Conservation (phyloP, 805 yeast species). For the Candida broadrunensis region DNA sequence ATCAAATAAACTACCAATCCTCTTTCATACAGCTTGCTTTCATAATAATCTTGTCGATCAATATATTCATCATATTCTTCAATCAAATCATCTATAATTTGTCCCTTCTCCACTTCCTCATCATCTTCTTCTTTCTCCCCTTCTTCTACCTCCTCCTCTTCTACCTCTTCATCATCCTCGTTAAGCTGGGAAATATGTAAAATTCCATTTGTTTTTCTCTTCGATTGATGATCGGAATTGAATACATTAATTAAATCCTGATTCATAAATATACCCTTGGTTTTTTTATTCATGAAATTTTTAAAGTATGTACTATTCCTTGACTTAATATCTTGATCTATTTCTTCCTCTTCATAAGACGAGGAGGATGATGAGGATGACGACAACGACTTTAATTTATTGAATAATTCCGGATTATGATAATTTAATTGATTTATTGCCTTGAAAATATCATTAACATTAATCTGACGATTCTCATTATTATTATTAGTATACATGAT, state of each 20-base stretch:
- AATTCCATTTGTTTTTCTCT: no score
- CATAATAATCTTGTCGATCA: conserved; percentile 3
- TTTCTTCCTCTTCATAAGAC: no score
- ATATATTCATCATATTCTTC: conserved; percentile 2
- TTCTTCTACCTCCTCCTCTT: background rate
- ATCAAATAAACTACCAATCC: conserved; percentile 6
- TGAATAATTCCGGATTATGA: no score
- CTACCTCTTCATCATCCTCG: background rate
- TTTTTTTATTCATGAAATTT: no score
- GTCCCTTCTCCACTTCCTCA: background rate
- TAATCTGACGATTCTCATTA: conserved; percentile 1
- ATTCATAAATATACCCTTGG: no score
- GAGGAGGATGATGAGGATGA: no score
- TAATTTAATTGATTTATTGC: background rate
- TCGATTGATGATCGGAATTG: no score
- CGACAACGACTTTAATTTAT: no score
- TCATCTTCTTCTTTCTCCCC: background rate
- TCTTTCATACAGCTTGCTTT: conserved; percentile 7
- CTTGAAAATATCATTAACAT: background rate
- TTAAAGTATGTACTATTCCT: no score
- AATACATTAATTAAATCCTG: no score
- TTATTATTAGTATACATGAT: background rate
- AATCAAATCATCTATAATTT: conserved; percentile 1
- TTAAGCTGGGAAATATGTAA: background rate
- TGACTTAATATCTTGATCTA: no score